Evolutionary conservation across 2,329 filamentous ascomycete species (phyloP).

Genomic region (Paraphoma chrysanthemicola): DNA sequence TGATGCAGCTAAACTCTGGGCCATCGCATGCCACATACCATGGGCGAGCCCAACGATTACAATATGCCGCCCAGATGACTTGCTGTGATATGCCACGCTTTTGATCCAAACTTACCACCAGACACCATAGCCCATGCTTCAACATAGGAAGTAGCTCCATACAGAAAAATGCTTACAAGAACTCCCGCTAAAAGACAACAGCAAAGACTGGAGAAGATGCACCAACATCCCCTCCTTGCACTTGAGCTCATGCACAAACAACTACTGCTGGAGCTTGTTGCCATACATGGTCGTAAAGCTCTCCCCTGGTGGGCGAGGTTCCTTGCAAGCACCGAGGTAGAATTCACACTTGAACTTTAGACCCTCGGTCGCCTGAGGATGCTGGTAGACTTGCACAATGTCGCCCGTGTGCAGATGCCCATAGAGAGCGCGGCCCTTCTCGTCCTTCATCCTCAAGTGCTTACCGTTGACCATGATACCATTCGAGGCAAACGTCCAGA

Average conservation of each 20-base stretch:
- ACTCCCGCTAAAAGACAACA: slow-evolving; percentile 9
- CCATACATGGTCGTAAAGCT: slow-evolving; percentile 32
- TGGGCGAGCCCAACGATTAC: not conserved
- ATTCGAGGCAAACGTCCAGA: slow-evolving; percentile 78
- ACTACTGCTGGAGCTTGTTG: slow-evolving; percentile 12
- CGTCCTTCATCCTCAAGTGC: slow-evolving; percentile 64
- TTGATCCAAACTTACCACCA: not conserved
- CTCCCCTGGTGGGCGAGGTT: slow-evolving; percentile 32
- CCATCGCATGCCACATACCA: too few relatives aligned
- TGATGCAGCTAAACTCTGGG: too few relatives aligned
- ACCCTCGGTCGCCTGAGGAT: slow-evolving; percentile 39
- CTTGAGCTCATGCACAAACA: not conserved
- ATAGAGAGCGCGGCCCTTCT: slow-evolving; percentile 61
- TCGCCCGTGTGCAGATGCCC: slow-evolving; percentile 80
- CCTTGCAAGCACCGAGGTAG: slow-evolving; percentile 47
- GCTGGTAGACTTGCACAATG: slow-evolving; percentile 73
- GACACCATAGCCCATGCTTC: slow-evolving; percentile 4
- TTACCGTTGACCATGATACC: slow-evolving; percentile 80
- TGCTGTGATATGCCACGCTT: not conserved
- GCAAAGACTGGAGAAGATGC: not conserved
- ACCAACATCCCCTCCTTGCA: not conserved
- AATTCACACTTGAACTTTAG: slow-evolving; percentile 55
- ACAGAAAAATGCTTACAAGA: not conserved
- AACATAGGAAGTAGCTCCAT: slow-evolving; percentile 2
- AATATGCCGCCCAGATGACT: not conserved